Percentiles rank a stretch among this genome's conserved stretches.
phyloP scores from a whole-genome alignment of 208 protist genomes.

The Acanthamoeba divionensis region DNA sequence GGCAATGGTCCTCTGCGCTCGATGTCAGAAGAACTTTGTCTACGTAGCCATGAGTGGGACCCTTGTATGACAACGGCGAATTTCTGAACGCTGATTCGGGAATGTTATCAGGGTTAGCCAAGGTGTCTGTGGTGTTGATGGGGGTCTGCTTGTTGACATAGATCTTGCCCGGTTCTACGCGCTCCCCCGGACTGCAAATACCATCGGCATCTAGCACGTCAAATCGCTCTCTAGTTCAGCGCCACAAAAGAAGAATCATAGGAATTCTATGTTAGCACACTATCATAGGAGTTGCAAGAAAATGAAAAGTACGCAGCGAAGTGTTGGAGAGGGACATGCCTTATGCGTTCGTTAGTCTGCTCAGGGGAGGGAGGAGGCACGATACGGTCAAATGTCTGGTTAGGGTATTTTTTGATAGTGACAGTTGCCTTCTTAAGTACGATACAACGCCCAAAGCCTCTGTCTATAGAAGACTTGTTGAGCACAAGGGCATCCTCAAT shows the following conservation, averaged over 20 bases:
- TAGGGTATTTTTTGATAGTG: constrained; percentile 75
- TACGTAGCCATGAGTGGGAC: constrained; percentile 86
- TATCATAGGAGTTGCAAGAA: no score
- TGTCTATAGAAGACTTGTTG: constrained; percentile 94
- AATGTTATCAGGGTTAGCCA: constrained; percentile 53
- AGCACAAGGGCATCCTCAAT: constrained; percentile 99
- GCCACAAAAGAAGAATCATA: no score
- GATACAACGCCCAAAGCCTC: constrained; percentile 95
- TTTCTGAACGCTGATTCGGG: constrained; percentile 57
- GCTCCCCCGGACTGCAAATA: constrained; percentile 85
- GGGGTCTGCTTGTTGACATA: constrained; percentile 93
- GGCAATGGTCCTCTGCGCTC: constrained; percentile 86
- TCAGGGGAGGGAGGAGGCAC: neutral
- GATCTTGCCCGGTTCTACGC: constrained; percentile 88
- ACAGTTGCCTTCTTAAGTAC: constrained; percentile 78
- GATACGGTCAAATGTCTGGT: constrained; percentile 60
- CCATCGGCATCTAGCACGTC: constrained; percentile 91
- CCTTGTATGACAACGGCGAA: constrained; percentile 89
- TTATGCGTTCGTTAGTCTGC: neutral
- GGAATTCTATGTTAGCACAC: no score
- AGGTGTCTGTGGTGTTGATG: constrained; percentile 71
- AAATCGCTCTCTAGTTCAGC: neutral
- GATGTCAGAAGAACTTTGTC: constrained; percentile 91
- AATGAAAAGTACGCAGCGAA: no score
- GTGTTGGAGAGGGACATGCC: no score